Evolutionary conservation across 2,329 filamentous ascomycete species (phyloP), one percentile per base, ranked within the genome.

Genomic region (Sphaerostilbella broomeana): DNA sequence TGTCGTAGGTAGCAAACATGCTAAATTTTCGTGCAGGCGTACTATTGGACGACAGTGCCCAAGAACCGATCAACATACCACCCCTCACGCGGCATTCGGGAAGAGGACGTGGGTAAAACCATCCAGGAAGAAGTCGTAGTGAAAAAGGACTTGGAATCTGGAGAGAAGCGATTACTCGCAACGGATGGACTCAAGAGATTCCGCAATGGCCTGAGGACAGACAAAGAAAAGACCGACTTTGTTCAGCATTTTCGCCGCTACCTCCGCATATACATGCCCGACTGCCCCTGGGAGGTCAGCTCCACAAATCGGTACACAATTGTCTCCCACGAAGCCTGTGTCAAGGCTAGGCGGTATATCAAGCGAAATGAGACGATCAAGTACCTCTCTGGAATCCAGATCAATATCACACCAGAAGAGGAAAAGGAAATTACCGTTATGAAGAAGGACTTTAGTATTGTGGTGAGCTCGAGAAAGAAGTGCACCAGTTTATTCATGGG

Each of bases 251-350:
- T 97, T 48, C 84, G 84, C 49, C 86, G 89, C 53, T 98, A 98
- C 63, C 79, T 94, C 58, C 83, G 86, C 47, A 90, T 95, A 47
- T 97, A 97, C 65, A 73, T 90, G 27, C 85, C 89, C 4, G 90
- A 97, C 52, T 95, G 87, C 55, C 86, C 90, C 1, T 97, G 92
- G 64, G 92, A 98, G 60, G 88, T 98, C 36, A 74, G 67, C 51
- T 84, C 85, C 13, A 97, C 92, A 24, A 97, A 97, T 60, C 82
- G 92, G 38, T 98, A 97, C 65, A 95, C 88, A 5, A 89, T 97
- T 48, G 81, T 80, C 38, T 86, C 81, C 20, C 86, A 94, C 48
- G 92, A 98, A 61, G 92, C 92, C 9, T 81, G 86, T 15, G 77
- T 95, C 31, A 85, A 84, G 3, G 90, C 94, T 8, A 77, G 92